Base-by-base conservation (phyloP, 768 basidiomycete genomes). In the Cystobasidium ongulense region DNA sequence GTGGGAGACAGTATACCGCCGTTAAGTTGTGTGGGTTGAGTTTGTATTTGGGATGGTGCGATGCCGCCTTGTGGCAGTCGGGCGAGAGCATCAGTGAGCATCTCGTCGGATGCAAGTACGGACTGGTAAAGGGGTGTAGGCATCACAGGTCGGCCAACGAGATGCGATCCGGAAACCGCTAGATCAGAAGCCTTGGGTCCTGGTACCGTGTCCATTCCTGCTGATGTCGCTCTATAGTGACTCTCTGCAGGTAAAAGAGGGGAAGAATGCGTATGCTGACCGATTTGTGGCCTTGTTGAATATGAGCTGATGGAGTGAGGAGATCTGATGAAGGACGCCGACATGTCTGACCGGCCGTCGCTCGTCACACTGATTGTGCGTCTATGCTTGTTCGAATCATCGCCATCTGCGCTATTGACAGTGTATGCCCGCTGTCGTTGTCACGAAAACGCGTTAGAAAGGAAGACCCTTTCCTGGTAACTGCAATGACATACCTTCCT, bases 361-460 rank as follows among this genome's bases (percentile, higher is more conserved):
- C 65, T 67, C 25, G 54, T 25, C 4, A 36, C 68, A 25, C 52
- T 57, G 18, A 31, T 46, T 54, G 68, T 71, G n/a, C 68, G n/a
- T n/a, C 68, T 46, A 36, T 71, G 68, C 35, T 71, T 71, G 68
- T 71, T 71, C 25, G 68, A 54, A 54, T 71, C 68, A 29, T 61
- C 54, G 7, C 68, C 68, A n/a, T 71, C 68, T 15, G 68, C 68
- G 54, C 68, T 71, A 35, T 36, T 38, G 52, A 54, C 35, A n/a
- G 68, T 71, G 68, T 35, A 71, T 54, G 68, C 68, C 5, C 68
- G 50, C 54, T 71, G 23, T n/a, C n/a, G n/a, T n/a, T n/a, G n/a
- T n/a, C 21, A 35, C 25, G n/a, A 10, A 23, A 29, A 31, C 33
- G 33, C 36, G 25, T 23, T 63, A 29, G n/a, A n/a, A n/a, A n/a